Evolutionary conservation across 2,329 filamentous ascomycete genomes (phyloP), one percentile per base, ranked within the genome.

Genomic region (Diaporthe velutina): DNA sequence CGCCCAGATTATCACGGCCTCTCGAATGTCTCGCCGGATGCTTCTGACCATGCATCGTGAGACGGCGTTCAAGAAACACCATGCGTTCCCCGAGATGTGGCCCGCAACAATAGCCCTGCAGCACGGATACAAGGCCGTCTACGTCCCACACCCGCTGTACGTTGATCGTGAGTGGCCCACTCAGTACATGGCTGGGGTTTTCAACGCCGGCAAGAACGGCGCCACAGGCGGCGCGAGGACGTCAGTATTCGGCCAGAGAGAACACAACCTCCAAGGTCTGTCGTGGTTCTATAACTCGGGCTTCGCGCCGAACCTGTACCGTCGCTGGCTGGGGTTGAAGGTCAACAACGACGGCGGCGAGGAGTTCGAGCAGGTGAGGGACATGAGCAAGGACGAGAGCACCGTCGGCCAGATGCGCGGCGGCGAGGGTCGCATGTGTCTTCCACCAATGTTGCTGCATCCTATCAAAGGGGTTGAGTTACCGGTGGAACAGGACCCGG

Each of bases 51-150:
- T 98, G 96, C 96, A 98, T 86, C 90, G 92, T 73, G 95, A 98
- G 86, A 98, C 96, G 5, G 91, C 92, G 40, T 90, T 94, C 79
- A 93, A 93, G 81, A 96, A 95, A 79, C 94, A 97, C 83, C 94
- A 94, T 77, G 97, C 97, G 86, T 98, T 98, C 82, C 94, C 95
- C 0, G 96, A 98, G 84, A 98, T 98, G 96, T 98, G 95, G 95
- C 95, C 96, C 0, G 93, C 93, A 1, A 97, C 94, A 0, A 92
- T 94, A 1, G 94, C 96, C 1, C 88, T 98, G 13, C 96, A 98
- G 75, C 96, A 98, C 82, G 96, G 96, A 15, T 92, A 94, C 85
- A 98, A 98, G 86, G 95, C 95, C 50, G 95, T 98, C 19, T 98
- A 93, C 78, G 95, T 93, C 3, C 96, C 96, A 1, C 96, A 98